Evolutionary conservation across 148 eudicot genomes (phyloP).

Genomic region (Vaccinium myrtillus): DNA sequence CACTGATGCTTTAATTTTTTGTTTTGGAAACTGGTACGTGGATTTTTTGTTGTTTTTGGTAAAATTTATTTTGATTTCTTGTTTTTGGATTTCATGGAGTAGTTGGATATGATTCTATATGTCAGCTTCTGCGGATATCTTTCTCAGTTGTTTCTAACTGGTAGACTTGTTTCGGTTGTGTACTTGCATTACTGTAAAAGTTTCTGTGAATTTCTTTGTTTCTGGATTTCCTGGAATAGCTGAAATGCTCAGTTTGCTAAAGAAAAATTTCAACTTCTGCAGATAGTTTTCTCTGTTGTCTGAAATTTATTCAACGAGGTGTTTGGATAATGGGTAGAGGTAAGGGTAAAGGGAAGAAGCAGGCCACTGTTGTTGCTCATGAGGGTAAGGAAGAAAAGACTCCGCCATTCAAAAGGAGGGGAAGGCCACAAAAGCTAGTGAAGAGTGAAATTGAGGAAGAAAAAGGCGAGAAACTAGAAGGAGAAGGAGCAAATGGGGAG

Average conservation of each 20-base stretch:
- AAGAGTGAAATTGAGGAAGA: conserved; percentile 41
- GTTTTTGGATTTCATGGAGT: not conserved
- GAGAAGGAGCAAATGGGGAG: conserved; percentile 28
- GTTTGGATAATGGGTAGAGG: conserved; percentile 53
- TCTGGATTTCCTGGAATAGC: not conserved
- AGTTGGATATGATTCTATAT: not conserved
- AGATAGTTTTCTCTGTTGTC: conserved; percentile 27
- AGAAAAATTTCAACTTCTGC: not conserved
- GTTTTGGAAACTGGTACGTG: not conserved
- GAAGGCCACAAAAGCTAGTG: conserved; percentile 52
- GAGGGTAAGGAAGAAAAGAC: conserved; percentile 56
- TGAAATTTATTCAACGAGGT: not conserved
- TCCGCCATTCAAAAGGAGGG: conserved; percentile 42
- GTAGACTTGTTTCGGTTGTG: not conserved
- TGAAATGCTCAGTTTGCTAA: not conserved
- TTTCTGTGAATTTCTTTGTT: not conserved
- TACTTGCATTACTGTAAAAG: not conserved
- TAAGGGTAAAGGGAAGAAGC: conserved; percentile 64
- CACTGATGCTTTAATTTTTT: not conserved
- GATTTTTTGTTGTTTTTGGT: conserved; percentile 5
- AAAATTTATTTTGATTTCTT: not conserved
- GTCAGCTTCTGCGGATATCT: not conserved
- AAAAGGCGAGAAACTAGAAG: conserved; percentile 34
- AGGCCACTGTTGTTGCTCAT: conserved; percentile 23
- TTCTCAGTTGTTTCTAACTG: not conserved